Conservation (phyloP, 495 filamentous ascomycete genomes). For the Jackrogersella multiformis region DNA sequence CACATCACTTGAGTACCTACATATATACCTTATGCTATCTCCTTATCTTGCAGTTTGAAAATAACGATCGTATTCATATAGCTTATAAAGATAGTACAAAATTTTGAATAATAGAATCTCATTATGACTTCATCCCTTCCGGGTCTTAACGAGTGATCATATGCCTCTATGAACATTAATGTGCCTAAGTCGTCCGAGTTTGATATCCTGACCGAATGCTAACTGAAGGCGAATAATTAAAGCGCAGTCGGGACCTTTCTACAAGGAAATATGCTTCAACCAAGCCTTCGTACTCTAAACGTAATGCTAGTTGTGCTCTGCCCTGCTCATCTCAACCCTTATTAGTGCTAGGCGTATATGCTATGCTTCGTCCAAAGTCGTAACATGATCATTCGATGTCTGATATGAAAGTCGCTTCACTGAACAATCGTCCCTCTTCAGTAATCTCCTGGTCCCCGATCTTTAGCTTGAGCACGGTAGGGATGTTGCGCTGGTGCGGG, state of each 20-base stretch:
- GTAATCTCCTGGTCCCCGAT: slow-evolving; percentile 77
- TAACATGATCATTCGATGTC: slow-evolving; percentile 34
- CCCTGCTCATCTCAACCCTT: slow-evolving; percentile 7
- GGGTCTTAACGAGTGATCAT: slow-evolving; percentile 33
- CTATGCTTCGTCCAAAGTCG: slow-evolving; percentile 16
- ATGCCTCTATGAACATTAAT: slow-evolving; percentile 35
- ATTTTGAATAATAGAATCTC: slow-evolving; percentile 11
- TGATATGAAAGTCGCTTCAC: slow-evolving; percentile 93
- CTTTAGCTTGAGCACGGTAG: slow-evolving; percentile 79
- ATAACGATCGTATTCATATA: slow-evolving; percentile 20
- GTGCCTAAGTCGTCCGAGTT: slow-evolving; percentile 12
- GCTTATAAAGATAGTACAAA: slow-evolving; percentile 19
- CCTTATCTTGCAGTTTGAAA: not conserved
- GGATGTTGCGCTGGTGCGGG: slow-evolving; percentile 63
- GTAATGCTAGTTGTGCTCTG: not conserved
- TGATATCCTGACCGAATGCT: slow-evolving; percentile 32
- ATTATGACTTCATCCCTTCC: slow-evolving; percentile 17
- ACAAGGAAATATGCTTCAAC: slow-evolving; percentile 4
- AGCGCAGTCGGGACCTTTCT: slow-evolving; percentile 4
- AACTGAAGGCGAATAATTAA: slow-evolving; percentile 5
- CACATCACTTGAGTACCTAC: too few species aligned
- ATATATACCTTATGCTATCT: not conserved
- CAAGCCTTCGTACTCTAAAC: slow-evolving; percentile 2
- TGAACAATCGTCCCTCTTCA: slow-evolving; percentile 81
- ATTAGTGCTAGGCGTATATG: slow-evolving; percentile 18